Evolutionary conservation across 2,329 filamentous ascomycete genomes (phyloP).

Genomic region (Curvularia lunata): DNA sequence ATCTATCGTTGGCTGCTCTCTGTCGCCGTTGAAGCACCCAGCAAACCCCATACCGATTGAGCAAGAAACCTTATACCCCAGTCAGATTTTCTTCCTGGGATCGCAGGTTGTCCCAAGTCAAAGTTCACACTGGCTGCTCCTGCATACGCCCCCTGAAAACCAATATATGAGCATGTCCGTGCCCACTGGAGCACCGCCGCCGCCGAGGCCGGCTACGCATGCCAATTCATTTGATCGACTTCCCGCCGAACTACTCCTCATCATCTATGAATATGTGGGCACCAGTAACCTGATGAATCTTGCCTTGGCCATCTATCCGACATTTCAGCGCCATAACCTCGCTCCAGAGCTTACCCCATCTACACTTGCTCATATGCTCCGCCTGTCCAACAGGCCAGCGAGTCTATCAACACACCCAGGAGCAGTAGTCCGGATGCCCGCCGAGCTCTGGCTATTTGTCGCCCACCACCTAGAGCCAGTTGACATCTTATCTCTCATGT

Average conservation of each 20-base stretch:
- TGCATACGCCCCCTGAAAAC: background rate
- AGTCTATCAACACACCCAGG: background rate
- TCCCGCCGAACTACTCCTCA: constrained; percentile 56
- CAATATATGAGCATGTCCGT: constrained; percentile 28
- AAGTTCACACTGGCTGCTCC: background rate
- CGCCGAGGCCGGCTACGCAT: constrained; percentile 11
- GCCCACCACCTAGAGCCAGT: constrained; percentile 46
- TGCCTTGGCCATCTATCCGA: constrained; percentile 55
- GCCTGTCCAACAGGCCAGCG: constrained; percentile 2
- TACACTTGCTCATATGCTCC: constrained; percentile 36
- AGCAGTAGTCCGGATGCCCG: constrained; percentile 38
- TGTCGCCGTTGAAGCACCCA: constrained; percentile 23
- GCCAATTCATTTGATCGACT: constrained; percentile 46
- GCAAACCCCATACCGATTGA: constrained; percentile 46
- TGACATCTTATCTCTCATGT: constrained; percentile 50
- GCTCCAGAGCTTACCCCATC: constrained; percentile 36
- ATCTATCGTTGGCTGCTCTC: constrained; percentile 47
- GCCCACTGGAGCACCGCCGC: constrained; percentile 27
- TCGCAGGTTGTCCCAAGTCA: background rate
- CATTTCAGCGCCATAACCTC: constrained; percentile 48
- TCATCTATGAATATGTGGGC: constrained; percentile 52
- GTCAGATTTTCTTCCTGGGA: background rate
- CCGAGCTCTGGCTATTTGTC: constrained; percentile 52
- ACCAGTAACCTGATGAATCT: constrained; percentile 54
- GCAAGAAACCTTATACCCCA: background rate